Evolutionary conservation across 768 basidiomycete species (phyloP).

Genomic region (Fomitopsis pulvina): DNA sequence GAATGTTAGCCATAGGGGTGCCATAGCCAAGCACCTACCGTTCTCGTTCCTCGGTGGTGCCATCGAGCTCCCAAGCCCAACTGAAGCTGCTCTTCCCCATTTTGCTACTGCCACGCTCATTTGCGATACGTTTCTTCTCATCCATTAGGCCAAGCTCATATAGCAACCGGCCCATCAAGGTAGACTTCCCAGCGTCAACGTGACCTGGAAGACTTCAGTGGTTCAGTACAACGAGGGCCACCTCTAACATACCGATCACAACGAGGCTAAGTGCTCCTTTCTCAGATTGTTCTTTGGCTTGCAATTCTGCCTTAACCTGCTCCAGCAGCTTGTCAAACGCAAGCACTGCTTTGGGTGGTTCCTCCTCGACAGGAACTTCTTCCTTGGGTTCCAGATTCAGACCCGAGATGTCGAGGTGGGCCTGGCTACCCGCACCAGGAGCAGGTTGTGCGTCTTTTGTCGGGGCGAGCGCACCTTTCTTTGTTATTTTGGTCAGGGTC

Average conservation of each 20-base stretch:
- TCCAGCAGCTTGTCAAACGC: slow-evolving; percentile 79
- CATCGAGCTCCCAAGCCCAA: slow-evolving; percentile 98
- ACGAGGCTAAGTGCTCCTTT: slow-evolving; percentile 81
- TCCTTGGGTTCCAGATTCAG: slow-evolving; percentile 56
- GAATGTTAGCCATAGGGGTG: neutral
- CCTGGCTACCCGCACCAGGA: slow-evolving; percentile 38
- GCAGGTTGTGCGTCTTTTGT: slow-evolving; percentile 38
- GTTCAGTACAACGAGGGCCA: neutral
- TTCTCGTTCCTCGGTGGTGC: slow-evolving; percentile 86
- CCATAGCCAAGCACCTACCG: slow-evolving; percentile 41
- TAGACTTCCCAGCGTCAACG: slow-evolving; percentile 98
- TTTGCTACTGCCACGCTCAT: slow-evolving; percentile 85
- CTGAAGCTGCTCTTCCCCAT: slow-evolving; percentile 93
- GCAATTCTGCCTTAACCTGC: slow-evolving; percentile 57
- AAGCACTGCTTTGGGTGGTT: slow-evolving; percentile 57
- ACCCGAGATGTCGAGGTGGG: slow-evolving; percentile 66
- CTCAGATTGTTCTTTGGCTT: slow-evolving; percentile 37
- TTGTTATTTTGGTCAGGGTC: slow-evolving; percentile 19
- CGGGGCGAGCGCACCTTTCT: slow-evolving; percentile 27
- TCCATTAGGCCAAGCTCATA: slow-evolving; percentile 88
- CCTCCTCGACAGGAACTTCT: slow-evolving; percentile 30
- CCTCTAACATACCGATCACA: slow-evolving; percentile 64
- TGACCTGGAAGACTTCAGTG: slow-evolving; percentile 53
- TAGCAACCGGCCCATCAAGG: slow-evolving; percentile 89
- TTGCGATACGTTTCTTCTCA: slow-evolving; percentile 76